Evolutionary conservation across 2,329 filamentous ascomycete genomes (phyloP).

Genomic region (Fusarium sp.): DNA sequence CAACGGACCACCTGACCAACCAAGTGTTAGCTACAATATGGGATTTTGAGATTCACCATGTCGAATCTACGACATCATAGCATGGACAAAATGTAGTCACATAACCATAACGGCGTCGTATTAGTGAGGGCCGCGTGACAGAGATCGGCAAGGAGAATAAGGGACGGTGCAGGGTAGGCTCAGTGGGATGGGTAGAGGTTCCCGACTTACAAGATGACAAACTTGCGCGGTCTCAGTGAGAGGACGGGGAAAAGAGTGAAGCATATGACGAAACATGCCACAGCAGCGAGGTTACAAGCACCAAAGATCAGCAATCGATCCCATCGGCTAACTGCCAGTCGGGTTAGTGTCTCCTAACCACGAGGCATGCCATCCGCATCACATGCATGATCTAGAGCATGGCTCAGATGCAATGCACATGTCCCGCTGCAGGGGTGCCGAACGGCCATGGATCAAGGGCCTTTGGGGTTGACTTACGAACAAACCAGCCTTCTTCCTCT

Average conservation of each 20-base stretch:
- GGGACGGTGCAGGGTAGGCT: conserved; percentile 11
- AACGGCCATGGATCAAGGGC: conserved; percentile 42
- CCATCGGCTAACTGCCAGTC: conserved; percentile 87
- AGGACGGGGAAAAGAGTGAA: conserved; percentile 90
- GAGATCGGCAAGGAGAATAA: conserved; percentile 23
- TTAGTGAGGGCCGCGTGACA: conserved; percentile 28
- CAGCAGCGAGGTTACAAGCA: conserved; percentile 87
- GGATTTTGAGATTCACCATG: conserved; percentile 30
- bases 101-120: conserved; percentile 15
- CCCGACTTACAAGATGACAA: conserved; percentile 91
- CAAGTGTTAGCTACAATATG: conserved; percentile 43
- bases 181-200: conserved; percentile 11
- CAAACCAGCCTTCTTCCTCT: conserved; percentile 96
- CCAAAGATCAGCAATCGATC: conserved; percentile 93
- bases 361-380: conserved; percentile 57
- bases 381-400: conserved; percentile 55
- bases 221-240: conserved; percentile 85
- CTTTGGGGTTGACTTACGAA: conserved; percentile 74
- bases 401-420: conserved; percentile 57
- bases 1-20: conserved; percentile 85
- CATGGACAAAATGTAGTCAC: conserved; percentile 32
- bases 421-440: conserved; percentile 58
- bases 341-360: conserved; percentile 52
- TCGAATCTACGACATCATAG: conserved; percentile 26
- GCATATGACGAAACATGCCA: conserved; percentile 92